A percentile compares a stretch with the other conserved stretches of the same genome.
Conservation (phyloP, 768 basidiomycete genomes). For the Tulasnella sp. region DNA sequence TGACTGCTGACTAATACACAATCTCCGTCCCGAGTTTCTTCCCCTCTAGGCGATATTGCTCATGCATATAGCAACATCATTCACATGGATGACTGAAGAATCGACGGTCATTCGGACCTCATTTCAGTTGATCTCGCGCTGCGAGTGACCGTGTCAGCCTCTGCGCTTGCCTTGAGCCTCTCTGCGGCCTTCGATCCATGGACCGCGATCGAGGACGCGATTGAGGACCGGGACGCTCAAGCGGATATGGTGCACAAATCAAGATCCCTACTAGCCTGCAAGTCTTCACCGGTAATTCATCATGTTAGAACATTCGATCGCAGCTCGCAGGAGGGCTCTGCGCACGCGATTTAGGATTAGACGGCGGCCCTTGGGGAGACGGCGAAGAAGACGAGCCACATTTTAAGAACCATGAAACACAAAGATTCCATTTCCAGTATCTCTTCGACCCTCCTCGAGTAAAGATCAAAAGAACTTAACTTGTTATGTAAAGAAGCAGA, state of each 20-base stretch:
- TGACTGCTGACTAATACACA: not conserved
- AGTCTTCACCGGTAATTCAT: not conserved
- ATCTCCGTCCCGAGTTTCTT: not conserved
- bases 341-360: no score
- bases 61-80: no score
- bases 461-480: no score
- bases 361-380: no score
- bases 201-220: no score
- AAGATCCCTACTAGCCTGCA: not conserved
- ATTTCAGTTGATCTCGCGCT: not conserved
- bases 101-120: not conserved
- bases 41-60: not conserved
- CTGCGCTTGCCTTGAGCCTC: not conserved
- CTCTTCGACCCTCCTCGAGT: no score
- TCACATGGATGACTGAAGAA: not conserved
- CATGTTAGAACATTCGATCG: not conserved
- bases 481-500: no score
- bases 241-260: not conserved
- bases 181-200: not conserved
- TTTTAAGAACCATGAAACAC: no score
- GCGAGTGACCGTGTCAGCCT: not conserved
- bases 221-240: no score
- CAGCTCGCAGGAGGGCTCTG: not conserved
- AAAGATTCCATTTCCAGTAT: no score
- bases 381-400: no score